Percentiles rank a stretch among this genome's conserved stretches.
Evolutionary conservation across 352 stramenopile species (phyloP).

Genomic region (Blastocystis sp.): DNA sequence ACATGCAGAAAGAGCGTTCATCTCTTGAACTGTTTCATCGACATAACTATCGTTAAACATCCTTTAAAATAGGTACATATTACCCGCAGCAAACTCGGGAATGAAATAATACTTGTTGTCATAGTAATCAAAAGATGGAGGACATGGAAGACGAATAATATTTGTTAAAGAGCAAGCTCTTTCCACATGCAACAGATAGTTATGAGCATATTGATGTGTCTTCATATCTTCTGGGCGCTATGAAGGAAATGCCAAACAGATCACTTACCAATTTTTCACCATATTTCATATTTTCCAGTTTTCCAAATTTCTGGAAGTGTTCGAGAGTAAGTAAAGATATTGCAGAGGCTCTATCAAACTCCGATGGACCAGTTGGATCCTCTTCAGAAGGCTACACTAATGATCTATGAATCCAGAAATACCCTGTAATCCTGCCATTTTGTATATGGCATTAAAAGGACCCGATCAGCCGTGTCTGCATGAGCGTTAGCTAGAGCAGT

Average conservation of each 20-base stretch:
- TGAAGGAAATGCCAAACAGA: not conserved
- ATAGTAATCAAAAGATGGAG: slow-evolving; percentile 48
- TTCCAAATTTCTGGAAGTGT: slow-evolving; percentile 38
- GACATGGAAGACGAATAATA: slow-evolving; percentile 15
- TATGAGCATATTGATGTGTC: slow-evolving; percentile 24
- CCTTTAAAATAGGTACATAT: slow-evolving; percentile 1
- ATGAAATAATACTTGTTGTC: slow-evolving; percentile 66
- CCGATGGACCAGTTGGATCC: not conserved
- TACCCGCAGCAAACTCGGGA: slow-evolving; percentile 35
- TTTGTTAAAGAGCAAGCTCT: slow-evolving; percentile 1
- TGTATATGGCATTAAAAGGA: slow-evolving; percentile 42
- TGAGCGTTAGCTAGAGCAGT: not conserved
- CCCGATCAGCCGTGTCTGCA: slow-evolving; percentile 21
- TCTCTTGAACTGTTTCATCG: slow-evolving; percentile 35
- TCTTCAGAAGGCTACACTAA: not conserved
- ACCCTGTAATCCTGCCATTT: slow-evolving; percentile 42
- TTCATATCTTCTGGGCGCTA: not conserved
- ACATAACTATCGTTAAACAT: slow-evolving; percentile 4
- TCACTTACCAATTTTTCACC: not conserved
- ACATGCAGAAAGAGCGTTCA: slow-evolving; percentile 46
- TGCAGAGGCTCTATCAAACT: not conserved
- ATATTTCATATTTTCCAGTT: not conserved
- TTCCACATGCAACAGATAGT: slow-evolving; percentile 43
- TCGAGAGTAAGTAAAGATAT: slow-evolving; percentile 24
- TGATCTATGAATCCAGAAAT: not conserved